Evolutionary conservation across 1,284 basidiomycete species (phyloP).

Genomic region (Ustilago loliicola): DNA sequence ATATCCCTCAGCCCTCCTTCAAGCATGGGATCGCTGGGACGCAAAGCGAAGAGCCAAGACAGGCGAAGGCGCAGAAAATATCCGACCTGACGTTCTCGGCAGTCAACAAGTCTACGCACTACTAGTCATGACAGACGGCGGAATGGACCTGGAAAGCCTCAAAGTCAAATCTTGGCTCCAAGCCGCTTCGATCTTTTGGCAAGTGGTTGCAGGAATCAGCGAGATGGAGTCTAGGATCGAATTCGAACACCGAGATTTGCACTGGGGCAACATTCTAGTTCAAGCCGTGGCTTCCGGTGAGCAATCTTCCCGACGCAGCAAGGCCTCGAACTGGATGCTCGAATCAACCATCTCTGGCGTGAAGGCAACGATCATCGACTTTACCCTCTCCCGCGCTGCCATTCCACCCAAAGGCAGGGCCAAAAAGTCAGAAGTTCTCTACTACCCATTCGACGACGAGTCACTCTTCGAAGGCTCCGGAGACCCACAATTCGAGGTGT

Average conservation of each 20-base stretch:
- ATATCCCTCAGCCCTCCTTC: slow-evolving; percentile 83
- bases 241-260: slow-evolving; percentile 98
- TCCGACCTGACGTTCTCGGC: slow-evolving; percentile 83
- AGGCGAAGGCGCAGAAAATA: slow-evolving; percentile 79
- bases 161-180: slow-evolving; percentile 84
- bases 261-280: slow-evolving; percentile 97
- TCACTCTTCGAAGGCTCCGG: slow-evolving; percentile 76
- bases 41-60: slow-evolving; percentile 72
- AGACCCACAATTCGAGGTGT: slow-evolving; percentile 94
- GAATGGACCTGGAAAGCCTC: slow-evolving; percentile 87
- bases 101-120: slow-evolving; percentile 84
- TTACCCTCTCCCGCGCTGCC: slow-evolving; percentile 82
- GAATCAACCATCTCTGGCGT: slow-evolving; percentile 74
- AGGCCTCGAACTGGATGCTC: slow-evolving; percentile 15
- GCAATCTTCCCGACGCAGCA: not conserved
- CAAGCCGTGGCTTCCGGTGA: slow-evolving; percentile 7
- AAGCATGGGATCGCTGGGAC: slow-evolving; percentile 88
- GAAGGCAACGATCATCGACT: slow-evolving; percentile 88
- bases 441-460: slow-evolving; percentile 69
- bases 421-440: slow-evolving; percentile 36
- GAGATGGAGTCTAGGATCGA: slow-evolving; percentile 81
- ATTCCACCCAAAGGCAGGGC: slow-evolving; percentile 20
- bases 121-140: slow-evolving; percentile 88
- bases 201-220: slow-evolving; percentile 82
- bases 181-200: slow-evolving; percentile 90